Evolutionary conservation across 768 basidiomycete species (phyloP), one percentile per base, ranked within the genome.

Genomic region (Mycena haematopus): DNA sequence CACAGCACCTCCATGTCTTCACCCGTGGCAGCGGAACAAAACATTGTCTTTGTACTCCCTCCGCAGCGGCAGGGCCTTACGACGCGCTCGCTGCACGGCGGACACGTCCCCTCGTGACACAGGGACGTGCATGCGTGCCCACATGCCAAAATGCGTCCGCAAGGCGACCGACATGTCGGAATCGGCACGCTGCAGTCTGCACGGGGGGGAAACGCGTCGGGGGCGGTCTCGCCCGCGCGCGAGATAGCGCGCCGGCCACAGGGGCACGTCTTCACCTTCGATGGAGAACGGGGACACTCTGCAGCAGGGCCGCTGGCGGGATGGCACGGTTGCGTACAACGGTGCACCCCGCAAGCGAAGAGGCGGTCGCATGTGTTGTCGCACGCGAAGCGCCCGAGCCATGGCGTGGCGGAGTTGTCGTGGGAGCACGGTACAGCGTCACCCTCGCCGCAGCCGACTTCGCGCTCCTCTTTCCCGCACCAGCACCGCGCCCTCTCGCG

Each of bases 21-120:
- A 75, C 73, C 75, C 15, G 81, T 73, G 29, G 29, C 29, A 51
- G 77, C 78, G 65, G 76, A 76, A 72, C 96, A 98, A 3, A 78
- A 73, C 15, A 88, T 76, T 22, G 80, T 70, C 57, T 74, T 78
- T 6, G 79, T 88, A 2, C 87, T 89, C 19, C 84, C 79, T 0
- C 95, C 96, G 64, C 97, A 99, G 31, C 97, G 83, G 73, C 97
- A 99, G 3, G 92, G 90, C 7, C 90, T 80, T 5, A 87, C 83
- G 44, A 95, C 81, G 47, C 79, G 76, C 52, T 90, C 84, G 1
- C 75, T 72, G 74, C 96, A 99, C 0, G 94, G 91, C 0, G 90
- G 89, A 69, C 96, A 99, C 0, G 83, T 73, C 0, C 90, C 93
- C 19, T 76, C 77, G 71, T 99, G 96, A 70, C 97, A 99, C 11